Conservation (phyloP, 2,329 filamentous ascomycete genomes). For the Colletotrichum sp. region DNA sequence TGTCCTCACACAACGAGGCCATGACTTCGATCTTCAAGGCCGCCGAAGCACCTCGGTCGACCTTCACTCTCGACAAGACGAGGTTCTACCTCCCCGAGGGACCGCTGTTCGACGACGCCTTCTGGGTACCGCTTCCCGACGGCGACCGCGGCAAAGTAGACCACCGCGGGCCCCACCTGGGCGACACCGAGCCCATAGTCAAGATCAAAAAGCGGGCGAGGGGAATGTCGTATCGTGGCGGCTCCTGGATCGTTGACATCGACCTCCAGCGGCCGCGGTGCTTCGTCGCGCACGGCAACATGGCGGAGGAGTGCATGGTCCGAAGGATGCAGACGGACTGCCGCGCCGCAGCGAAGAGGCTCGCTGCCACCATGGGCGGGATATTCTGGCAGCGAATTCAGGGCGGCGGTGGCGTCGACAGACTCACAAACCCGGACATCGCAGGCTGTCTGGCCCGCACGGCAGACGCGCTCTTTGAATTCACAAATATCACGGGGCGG, state of each 20-base stretch:
- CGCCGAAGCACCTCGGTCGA: not conserved
- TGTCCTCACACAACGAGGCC: not conserved
- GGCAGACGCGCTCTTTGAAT: not conserved
- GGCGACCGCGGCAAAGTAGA: not conserved
- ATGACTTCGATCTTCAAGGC: not conserved
- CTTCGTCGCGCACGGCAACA: not conserved
- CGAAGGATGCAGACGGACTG: not conserved
- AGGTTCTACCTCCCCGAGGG: constrained; percentile 2
- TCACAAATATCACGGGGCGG: not conserved
- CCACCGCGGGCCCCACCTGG: not conserved
- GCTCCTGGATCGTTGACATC: not conserved
- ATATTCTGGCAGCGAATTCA: not conserved
- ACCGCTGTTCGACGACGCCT: not conserved
- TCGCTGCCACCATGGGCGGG: not conserved
- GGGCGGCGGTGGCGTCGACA: not conserved
- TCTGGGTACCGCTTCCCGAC: not conserved
- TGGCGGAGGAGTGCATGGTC: not conserved
- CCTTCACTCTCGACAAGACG: not conserved
- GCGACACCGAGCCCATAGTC: not conserved
- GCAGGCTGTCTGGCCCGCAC: not conserved
- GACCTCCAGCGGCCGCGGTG: not conserved
- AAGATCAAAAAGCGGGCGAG: not conserved
- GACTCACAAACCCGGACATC: not conserved
- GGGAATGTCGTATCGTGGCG: not conserved
- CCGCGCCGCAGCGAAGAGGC: not conserved